Evolutionary conservation across 805 yeast species (phyloP), one percentile per base, ranked within the genome.

Genomic region (Crinitomyces ghanaensis): DNA sequence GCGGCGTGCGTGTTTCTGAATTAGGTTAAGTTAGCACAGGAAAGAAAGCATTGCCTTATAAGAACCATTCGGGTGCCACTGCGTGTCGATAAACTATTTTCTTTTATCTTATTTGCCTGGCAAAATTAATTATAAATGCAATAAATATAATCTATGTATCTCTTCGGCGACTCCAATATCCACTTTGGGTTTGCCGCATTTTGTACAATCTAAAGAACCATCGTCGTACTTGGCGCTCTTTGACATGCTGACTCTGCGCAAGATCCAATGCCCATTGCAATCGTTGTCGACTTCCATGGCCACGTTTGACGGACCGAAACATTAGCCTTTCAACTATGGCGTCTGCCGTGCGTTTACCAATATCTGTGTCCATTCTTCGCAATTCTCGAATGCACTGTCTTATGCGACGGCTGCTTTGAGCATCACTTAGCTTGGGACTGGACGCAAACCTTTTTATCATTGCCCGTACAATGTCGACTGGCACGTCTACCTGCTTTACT

Each of bases 191-290:
- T 4, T 20, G 27, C 16, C 43, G 42, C 56, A 52, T 50, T 2
- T 18, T 15, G 4, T 40, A 34, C 5, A 53, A 35, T 13, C 23
- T 9, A 8, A 15, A 24, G 5, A 34, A 20, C 59, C 59, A 54
- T 11, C 19, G 30, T 2, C 34, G 35, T 11, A 48, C 40, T 20
- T 24, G 28, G 4, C 16, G 27, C 5, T 36, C 38, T 1, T 48
- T 28, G 2, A 53, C 53, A 1, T 36, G 30, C 9, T 50, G 54
- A 2, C 26, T 29, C 13, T 36, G 33, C 5, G 56, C 54, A 4
- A 53, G 23, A 6, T 34, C 41, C 7, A 54, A 35, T 1, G 56
- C 58, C 55, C 54, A 52, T 18, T 38, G 31, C 24, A 54, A 44
- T 5, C 58, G 39, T 9, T 21, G 20, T 2, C 46, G 41, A 23